Percentiles rank a stretch among this genome's conserved stretches.
These are phyloP conservation scores for Bothriochloa decipiens DNA, from an alignment of 176 grass and related monocot genomes.

Conservation along the genomic window DNA sequence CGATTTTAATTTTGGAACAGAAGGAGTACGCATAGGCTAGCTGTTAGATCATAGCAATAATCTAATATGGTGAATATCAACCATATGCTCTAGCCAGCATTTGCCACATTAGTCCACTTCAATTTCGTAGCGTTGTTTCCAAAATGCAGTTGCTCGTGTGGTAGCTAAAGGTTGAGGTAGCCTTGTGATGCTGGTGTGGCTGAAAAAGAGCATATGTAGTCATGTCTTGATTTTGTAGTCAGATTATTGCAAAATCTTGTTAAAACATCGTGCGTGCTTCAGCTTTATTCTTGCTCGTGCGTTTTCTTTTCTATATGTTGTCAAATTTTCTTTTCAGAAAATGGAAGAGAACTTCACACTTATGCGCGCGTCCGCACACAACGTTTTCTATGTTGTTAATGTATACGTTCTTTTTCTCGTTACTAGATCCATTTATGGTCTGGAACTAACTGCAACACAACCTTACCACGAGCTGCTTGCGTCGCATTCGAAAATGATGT, in stretches of 20 bases:
- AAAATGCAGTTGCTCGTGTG: no score
- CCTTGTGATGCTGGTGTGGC: no score
- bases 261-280: neutral
- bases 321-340: neutral
- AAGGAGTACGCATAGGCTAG: no score
- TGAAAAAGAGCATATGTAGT: no score
- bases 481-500: neutral
- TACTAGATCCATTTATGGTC: neutral
- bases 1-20: no score
- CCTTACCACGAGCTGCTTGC: neutral
- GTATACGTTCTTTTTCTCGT: neutral
- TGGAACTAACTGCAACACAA: neutral
- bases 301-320: neutral
- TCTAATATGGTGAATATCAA: neutral
- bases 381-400: neutral
- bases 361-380: neutral
- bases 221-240: neutral
- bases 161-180: no score
- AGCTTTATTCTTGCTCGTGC: neutral
- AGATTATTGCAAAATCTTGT: neutral
- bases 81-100: neutral
- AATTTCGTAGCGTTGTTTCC: no score
- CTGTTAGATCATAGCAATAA: no score
- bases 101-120: neutral
- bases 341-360: neutral